Evolutionary conservation across 495 filamentous ascomycete species (phyloP).

Genomic region (Daldinia caldariorum): DNA sequence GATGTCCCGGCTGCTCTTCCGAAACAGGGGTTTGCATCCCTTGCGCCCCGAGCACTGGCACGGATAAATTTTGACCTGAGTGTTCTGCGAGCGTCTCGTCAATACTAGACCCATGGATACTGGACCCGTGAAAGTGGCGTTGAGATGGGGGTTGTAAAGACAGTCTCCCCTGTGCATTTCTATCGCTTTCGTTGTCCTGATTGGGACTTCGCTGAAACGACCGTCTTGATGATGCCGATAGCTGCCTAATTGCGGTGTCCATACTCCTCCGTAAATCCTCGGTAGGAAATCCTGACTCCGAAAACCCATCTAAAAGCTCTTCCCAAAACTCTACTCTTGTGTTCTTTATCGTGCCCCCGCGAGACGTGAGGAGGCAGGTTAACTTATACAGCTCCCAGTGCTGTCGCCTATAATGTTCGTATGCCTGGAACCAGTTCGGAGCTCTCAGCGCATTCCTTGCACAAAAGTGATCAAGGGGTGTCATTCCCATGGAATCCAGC

Average conservation of each 20-base stretch:
- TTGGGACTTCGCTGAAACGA: not conserved
- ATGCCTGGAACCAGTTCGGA: constrained; percentile 3
- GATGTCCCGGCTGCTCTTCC: not conserved
- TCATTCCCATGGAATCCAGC: constrained; percentile 3
- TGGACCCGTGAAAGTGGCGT: not conserved
- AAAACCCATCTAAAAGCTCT: not conserved
- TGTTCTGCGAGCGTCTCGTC: not conserved
- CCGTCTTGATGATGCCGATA: not conserved
- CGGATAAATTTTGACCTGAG: not conserved
- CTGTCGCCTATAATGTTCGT: constrained; percentile 1
- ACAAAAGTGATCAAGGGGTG: constrained; percentile 15
- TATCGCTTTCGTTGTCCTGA: not conserved
- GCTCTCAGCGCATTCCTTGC: not conserved
- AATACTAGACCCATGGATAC: not conserved
- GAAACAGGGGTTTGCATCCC: not conserved
- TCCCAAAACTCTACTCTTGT: not conserved
- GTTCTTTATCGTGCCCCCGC: not conserved
- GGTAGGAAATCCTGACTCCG: not conserved
- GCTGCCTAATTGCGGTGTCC: not conserved
- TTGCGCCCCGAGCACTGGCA: not conserved
- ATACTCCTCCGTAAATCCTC: not conserved
- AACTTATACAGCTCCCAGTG: constrained; percentile 9
- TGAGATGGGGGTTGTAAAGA: not conserved
- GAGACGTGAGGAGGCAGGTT: not conserved
- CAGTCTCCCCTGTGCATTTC: not conserved